These are phyloP conservation scores for Diaporthe sp. DNA, from an alignment of 2,329 filamentous ascomycete genomes.

Conservation along the genomic window DNA sequence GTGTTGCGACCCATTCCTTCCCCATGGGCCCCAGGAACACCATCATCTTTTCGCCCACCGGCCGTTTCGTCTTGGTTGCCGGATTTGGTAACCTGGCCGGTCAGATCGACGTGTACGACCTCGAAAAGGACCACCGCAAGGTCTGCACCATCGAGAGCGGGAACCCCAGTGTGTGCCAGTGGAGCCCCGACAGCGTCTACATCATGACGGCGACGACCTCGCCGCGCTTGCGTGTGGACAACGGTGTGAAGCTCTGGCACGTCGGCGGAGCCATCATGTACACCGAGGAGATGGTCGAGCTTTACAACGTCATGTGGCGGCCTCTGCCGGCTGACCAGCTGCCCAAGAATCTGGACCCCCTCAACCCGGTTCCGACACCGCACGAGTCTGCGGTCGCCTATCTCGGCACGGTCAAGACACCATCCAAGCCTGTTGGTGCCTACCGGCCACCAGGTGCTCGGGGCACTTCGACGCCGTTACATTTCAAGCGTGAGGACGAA, in stretches of 20 bases:
- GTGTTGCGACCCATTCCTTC: slow-evolving; percentile 86
- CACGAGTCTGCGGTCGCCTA: slow-evolving; percentile 88
- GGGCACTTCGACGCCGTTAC: slow-evolving; percentile 87
- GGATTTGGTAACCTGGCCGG: slow-evolving; percentile 98
- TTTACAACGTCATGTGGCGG: slow-evolving; percentile 93
- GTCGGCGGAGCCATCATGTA: slow-evolving; percentile 92
- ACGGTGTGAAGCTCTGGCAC: slow-evolving; percentile 96
- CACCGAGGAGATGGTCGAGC: slow-evolving; percentile 92
- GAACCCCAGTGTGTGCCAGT: slow-evolving; percentile 96
- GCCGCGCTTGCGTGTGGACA: slow-evolving; percentile 94
- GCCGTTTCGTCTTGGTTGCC: slow-evolving; percentile 92
- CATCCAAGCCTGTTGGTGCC: slow-evolving; percentile 96
- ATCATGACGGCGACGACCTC: slow-evolving; percentile 98
- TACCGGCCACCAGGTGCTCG: slow-evolving; percentile 96
- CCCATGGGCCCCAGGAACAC: slow-evolving; percentile 92
- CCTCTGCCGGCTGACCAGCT: slow-evolving; percentile 77
- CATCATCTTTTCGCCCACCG: slow-evolving; percentile 93
- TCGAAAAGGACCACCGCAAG: slow-evolving; percentile 94
- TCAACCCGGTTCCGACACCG: slow-evolving; percentile 80
- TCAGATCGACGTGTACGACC: slow-evolving; percentile 97
- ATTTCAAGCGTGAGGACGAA: slow-evolving; percentile 98
- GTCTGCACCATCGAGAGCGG: slow-evolving; percentile 94
- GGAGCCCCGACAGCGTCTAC: slow-evolving; percentile 96
- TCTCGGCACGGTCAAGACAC: slow-evolving; percentile 89
- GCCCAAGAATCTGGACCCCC: slow-evolving; percentile 73